These are phyloP conservation scores for Maudiozyma bulderi DNA, from an alignment of 805 yeast species.

Conservation along the genomic window DNA sequence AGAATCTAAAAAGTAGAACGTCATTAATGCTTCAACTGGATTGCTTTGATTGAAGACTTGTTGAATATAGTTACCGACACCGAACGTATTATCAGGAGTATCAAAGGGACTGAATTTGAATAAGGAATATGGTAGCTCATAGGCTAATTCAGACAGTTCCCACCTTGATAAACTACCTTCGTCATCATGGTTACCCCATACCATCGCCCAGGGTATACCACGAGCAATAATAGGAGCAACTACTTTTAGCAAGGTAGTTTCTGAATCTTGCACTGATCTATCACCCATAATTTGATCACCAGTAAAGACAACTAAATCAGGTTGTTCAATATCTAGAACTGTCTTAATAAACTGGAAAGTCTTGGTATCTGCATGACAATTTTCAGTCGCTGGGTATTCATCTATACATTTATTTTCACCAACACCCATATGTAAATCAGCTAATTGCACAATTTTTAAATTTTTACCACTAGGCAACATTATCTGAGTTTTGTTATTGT, in stretches of 20 bases:
- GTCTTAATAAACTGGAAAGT: slow-evolving; percentile 52
- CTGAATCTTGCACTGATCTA: slow-evolving; percentile 61
- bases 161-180: slow-evolving; percentile 61
- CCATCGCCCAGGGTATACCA: slow-evolving; percentile 73
- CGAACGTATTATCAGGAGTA: slow-evolving; percentile 39
- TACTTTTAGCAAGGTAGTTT: slow-evolving; percentile 71
- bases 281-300: slow-evolving; percentile 91
- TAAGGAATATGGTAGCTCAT: slow-evolving; percentile 57
- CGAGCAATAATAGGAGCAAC: slow-evolving; percentile 57
- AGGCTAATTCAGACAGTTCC: slow-evolving; percentile 49
- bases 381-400: slow-evolving; percentile 45
- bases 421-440: slow-evolving; percentile 86
- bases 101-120: slow-evolving; percentile 54
- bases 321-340: slow-evolving; percentile 65
- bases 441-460: slow-evolving; percentile 78
- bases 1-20: slow-evolving; percentile 73
- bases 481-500: not conserved
- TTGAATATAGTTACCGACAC: slow-evolving; percentile 72
- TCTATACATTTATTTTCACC: slow-evolving; percentile 75
- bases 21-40: slow-evolving; percentile 36
- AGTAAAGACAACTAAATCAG: slow-evolving; percentile 76
- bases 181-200: slow-evolving; percentile 91
- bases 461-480: slow-evolving; percentile 28
- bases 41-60: slow-evolving; percentile 34
- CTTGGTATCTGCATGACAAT: slow-evolving; percentile 71